These are phyloP conservation scores for Russula compacta DNA, from an alignment of 768 basidiomycete genomes.

Conservation along the genomic window DNA sequence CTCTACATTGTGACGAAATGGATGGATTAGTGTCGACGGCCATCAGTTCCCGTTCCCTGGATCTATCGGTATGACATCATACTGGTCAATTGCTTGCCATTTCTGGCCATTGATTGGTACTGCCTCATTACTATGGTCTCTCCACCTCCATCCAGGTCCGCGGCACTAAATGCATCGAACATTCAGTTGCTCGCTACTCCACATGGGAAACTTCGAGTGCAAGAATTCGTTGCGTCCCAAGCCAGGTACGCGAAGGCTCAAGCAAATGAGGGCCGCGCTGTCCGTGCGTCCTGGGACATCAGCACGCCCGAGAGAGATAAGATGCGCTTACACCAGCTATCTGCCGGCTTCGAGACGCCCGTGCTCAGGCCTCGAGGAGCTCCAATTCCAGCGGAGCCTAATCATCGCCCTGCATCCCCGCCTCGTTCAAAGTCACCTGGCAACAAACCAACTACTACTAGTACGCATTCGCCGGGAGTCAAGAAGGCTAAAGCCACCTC, in stretches of 20 bases:
- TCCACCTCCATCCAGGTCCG: neutral
- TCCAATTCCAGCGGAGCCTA: neutral
- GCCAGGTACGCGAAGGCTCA: constrained; percentile 35
- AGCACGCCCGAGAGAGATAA: neutral
- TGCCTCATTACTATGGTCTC: neutral
- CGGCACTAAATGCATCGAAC: neutral
- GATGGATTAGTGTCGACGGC: neutral
- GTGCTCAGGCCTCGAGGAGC: constrained; percentile 19
- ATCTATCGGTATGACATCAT: neutral
- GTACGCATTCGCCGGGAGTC: neutral
- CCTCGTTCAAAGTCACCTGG: neutral
- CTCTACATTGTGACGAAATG: constrained; percentile 41
- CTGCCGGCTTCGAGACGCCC: constrained; percentile 20
- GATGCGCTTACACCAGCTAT: constrained; percentile 1
- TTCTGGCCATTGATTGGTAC: constrained; percentile 19
- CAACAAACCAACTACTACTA: neutral
- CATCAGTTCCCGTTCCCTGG: too few species aligned
- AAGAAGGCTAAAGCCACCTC: neutral
- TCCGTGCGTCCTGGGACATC: constrained; percentile 21
- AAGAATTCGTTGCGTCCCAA: constrained; percentile 44
- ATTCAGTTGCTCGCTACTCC: constrained; percentile 22
- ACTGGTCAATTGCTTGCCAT: constrained; percentile 33
- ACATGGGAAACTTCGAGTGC: constrained; percentile 36
- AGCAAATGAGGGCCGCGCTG: constrained; percentile 31
- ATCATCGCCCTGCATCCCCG: neutral